A percentile compares a stretch with the other conserved stretches of the same genome.
phyloP scores from a whole-genome alignment of 2,329 filamentous ascomycete genomes.

The Fusarium stilboides region DNA sequence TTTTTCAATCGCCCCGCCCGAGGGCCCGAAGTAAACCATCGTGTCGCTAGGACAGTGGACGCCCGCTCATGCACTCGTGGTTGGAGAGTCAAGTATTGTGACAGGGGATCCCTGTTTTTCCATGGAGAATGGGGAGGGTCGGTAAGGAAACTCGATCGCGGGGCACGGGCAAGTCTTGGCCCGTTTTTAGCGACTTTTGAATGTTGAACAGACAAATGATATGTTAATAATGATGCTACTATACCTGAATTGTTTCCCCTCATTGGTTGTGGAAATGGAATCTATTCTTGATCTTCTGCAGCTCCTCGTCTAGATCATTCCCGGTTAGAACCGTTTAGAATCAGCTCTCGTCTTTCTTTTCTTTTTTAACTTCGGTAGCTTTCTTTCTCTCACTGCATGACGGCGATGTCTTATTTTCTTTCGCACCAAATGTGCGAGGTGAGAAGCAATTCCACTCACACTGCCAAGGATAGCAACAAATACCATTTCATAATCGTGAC shows the following conservation, averaged over 20 bases:
- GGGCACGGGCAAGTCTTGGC: constrained; percentile 11
- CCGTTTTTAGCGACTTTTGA: constrained; percentile 10
- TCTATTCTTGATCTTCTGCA: constrained; percentile 20
- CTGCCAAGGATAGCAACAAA: constrained; percentile 6
- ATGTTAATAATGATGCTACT: constrained; percentile 14
- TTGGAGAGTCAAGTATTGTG: neutral
- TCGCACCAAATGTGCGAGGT: neutral
- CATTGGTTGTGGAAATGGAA: constrained; percentile 4
- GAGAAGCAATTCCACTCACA: constrained; percentile 4
- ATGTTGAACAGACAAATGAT: neutral
- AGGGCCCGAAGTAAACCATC: constrained; percentile 18
- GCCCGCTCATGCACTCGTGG: constrained; percentile 1
- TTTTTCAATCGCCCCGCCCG: constrained; percentile 2
- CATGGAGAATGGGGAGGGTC: neutral
- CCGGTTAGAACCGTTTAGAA: constrained; percentile 8
- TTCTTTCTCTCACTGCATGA: constrained; percentile 7
- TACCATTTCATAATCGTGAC: constrained; percentile 35
- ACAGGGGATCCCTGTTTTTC: constrained; percentile 18
- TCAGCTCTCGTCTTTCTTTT: neutral
- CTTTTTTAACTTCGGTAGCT: constrained; percentile 28
- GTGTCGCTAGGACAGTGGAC: constrained; percentile 27
- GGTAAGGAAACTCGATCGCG: constrained; percentile 28
- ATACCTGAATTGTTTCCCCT: neutral
- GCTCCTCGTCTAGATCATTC: constrained; percentile 4
- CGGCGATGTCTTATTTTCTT: constrained; percentile 5